Evolutionary conservation across 768 basidiomycete species (phyloP).

Genomic region (Clavaria fumosa): DNA sequence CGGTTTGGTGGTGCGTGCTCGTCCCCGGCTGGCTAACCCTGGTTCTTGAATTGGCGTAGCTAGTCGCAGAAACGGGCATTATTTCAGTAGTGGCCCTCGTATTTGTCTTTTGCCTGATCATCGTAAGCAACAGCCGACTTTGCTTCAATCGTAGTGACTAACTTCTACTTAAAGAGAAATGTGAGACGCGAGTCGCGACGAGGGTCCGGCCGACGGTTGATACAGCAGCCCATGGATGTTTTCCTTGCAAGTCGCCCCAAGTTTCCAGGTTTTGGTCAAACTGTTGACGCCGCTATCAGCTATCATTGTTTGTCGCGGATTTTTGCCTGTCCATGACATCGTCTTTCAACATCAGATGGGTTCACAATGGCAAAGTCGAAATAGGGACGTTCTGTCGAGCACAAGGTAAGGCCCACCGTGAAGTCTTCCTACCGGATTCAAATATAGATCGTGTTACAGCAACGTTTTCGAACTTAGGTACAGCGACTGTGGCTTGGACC

Average conservation of each 20-base stretch:
- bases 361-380: slow-evolving; percentile 3
- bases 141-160: not conserved
- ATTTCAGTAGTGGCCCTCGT: slow-evolving; percentile 5
- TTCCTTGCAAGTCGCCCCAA: not conserved
- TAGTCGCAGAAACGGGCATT: slow-evolving; percentile 5
- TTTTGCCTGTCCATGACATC: slow-evolving; percentile 2
- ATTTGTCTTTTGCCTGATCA: slow-evolving; percentile 3
- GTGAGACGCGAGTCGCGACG: not conserved
- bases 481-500: slow-evolving; percentile 6
- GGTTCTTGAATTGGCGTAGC: not conserved
- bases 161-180: slow-evolving; percentile 1
- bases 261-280: not conserved
- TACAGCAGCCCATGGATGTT: slow-evolving; percentile 4
- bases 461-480: slow-evolving; percentile 3
- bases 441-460: slow-evolving; percentile 1
- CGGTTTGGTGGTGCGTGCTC: not conserved
- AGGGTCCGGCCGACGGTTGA: not conserved
- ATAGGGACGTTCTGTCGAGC: slow-evolving; percentile 3
- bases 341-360: slow-evolving; percentile 5
- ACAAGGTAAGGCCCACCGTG: slow-evolving; percentile 4
- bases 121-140: slow-evolving; percentile 1
- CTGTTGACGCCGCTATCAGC: not conserved
- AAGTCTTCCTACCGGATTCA: not conserved
- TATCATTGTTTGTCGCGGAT: slow-evolving; percentile 6
- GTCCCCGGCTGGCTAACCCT: not conserved